Conservation (phyloP, 23 red algal genomes). For the Gracilaria gracilis region DNA sequence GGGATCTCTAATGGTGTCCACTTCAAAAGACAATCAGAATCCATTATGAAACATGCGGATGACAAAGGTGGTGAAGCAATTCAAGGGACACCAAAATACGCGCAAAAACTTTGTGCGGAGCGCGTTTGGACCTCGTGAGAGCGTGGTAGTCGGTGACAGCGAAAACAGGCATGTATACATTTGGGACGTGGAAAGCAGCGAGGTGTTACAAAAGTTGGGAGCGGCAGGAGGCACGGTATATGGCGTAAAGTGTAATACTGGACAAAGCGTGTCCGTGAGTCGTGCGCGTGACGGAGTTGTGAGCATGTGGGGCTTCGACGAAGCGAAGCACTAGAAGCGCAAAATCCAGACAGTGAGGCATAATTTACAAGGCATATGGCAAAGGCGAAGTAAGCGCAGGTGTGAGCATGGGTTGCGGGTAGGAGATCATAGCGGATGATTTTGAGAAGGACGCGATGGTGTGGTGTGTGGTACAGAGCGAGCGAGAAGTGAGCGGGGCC, state of each 20-base stretch:
- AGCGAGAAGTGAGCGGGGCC: neutral
- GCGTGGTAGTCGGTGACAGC: conserved; percentile 89
- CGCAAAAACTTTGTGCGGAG: conserved; percentile 98
- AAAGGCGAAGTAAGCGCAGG: neutral
- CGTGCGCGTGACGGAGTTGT: conserved; percentile 88
- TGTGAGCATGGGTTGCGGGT: neutral
- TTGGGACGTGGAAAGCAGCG: conserved; percentile 92
- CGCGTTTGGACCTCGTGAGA: conserved; percentile 91
- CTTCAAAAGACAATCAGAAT: conserved; percentile 99
- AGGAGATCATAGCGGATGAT: neutral
- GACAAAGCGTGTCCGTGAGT: conserved; percentile 90
- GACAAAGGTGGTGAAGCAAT: conserved; percentile 80
- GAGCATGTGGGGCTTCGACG: conserved; percentile 88
- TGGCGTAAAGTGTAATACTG: conserved; percentile 79
- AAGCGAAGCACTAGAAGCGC: neutral
- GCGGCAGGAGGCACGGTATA: conserved; percentile 84
- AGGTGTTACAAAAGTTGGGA: conserved; percentile 85
- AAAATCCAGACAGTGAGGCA: neutral
- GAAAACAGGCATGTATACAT: conserved; percentile 94
- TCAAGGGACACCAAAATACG: conserved; percentile 99
- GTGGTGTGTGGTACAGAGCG: neutral
- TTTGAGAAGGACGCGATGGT: neutral
- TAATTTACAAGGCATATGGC: neutral
- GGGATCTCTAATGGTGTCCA: conserved; percentile 88
- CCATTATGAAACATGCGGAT: conserved; percentile 93